A percentile compares a stretch with the other conserved stretches of the same genome.
These are phyloP conservation scores for Penicillium flavigenum DNA, from an alignment of 495 filamentous ascomycete species.

Conservation along the genomic window DNA sequence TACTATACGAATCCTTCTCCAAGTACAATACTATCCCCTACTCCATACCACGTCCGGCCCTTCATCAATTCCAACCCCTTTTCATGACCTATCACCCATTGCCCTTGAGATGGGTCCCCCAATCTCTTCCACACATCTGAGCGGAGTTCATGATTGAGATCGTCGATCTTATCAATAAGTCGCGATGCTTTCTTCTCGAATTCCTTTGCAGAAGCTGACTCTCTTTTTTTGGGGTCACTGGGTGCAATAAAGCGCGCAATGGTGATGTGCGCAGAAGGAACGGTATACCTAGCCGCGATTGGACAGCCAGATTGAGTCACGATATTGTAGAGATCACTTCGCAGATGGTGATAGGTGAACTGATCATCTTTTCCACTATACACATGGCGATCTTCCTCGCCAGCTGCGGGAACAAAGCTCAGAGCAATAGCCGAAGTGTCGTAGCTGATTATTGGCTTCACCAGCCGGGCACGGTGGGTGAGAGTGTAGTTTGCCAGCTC, in stretches of 20 bases:
- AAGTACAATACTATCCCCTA: slow-evolving; percentile 59
- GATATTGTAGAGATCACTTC: slow-evolving; percentile 70
- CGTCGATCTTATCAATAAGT: slow-evolving; percentile 68
- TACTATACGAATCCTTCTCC: slow-evolving; percentile 53
- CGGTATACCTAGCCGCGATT: slow-evolving; percentile 73
- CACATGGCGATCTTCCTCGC: slow-evolving; percentile 38
- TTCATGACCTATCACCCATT: slow-evolving; percentile 78
- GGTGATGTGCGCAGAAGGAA: slow-evolving; percentile 86
- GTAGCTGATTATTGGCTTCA: slow-evolving; percentile 80
- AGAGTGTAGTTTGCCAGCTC: slow-evolving; percentile 62
- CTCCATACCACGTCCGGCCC: slow-evolving; percentile 83
- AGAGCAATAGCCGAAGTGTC: slow-evolving; percentile 82
- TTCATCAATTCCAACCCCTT: slow-evolving; percentile 66
- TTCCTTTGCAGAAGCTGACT: slow-evolving; percentile 18
- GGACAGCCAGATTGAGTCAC: slow-evolving; percentile 55
- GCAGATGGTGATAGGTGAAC: slow-evolving; percentile 90
- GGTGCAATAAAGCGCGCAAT: slow-evolving; percentile 74
- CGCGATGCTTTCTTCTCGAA: slow-evolving; percentile 49
- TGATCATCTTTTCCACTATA: slow-evolving; percentile 41
- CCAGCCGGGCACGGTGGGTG: slow-evolving; percentile 64
- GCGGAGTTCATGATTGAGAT: slow-evolving; percentile 70
- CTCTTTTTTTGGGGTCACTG: slow-evolving; percentile 40
- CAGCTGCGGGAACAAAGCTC: slow-evolving; percentile 76
- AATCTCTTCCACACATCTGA: slow-evolving; percentile 62
- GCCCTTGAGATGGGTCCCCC: slow-evolving; percentile 45